Conservation (phyloP, 2,329 filamentous ascomycete genomes). For the Corniculantispora saksenae region DNA sequence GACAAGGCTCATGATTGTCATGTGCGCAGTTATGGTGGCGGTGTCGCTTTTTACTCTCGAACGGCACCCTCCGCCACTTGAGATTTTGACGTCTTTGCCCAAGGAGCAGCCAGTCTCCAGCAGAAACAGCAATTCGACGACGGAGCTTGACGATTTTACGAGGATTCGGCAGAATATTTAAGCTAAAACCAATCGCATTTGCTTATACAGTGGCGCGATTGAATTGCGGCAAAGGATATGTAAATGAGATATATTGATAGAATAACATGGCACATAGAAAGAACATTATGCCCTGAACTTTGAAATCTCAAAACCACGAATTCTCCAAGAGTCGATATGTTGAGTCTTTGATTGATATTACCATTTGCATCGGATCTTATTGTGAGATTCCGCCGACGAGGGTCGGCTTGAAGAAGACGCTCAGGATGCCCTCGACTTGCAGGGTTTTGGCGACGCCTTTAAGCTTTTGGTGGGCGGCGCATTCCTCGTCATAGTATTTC, state of each 20-base stretch:
- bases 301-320: background rate
- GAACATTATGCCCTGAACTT: background rate
- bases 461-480: constrained; percentile 44
- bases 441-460: constrained; percentile 39
- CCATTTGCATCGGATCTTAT: background rate
- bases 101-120: constrained; percentile 32
- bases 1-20: constrained; percentile 47
- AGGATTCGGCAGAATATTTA: constrained; percentile 21
- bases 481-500: constrained; percentile 65
- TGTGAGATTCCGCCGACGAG: constrained; percentile 26
- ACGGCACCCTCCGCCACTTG: constrained; percentile 39
- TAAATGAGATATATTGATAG: background rate
- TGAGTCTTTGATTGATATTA: background rate
- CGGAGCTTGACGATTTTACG: constrained; percentile 36
- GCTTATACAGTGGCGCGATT: background rate
- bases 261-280: background rate
- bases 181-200: background rate
- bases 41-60: constrained; percentile 48
- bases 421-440: constrained; percentile 39
- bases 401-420: constrained; percentile 43
- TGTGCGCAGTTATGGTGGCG: constrained; percentile 45
- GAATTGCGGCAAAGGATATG: background rate
- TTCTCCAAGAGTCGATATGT: background rate
- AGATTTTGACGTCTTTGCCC: constrained; percentile 31
- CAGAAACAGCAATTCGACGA: constrained; percentile 40